Conservation (phyloP, 1,284 basidiomycete genomes). For the Ganoderma multipileum region DNA sequence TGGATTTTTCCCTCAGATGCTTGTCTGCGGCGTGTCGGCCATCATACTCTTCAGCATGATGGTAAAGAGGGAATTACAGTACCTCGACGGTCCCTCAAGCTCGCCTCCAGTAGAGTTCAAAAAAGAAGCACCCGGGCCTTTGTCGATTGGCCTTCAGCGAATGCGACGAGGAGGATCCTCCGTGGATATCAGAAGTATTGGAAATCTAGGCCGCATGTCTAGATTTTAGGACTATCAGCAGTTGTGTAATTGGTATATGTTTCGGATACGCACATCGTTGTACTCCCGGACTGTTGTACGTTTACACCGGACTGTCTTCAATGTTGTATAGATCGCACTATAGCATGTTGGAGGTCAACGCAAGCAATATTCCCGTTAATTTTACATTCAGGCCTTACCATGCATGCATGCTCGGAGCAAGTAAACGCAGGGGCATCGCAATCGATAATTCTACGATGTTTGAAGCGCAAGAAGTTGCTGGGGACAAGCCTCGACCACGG, state of each 20-base stretch:
- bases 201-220: slow-evolving; percentile 4
- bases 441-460: background rate
- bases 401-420: background rate
- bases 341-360: background rate
- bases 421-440: background rate
- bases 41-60: slow-evolving; percentile 51
- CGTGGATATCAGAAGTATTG: slow-evolving; percentile 26
- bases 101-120: background rate
- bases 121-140: slow-evolving; percentile 32
- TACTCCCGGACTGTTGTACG: background rate
- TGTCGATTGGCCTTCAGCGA: slow-evolving; percentile 33
- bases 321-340: background rate
- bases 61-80: slow-evolving; percentile 49
- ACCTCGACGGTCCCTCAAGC: slow-evolving; percentile 10
- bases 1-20: slow-evolving; percentile 65
- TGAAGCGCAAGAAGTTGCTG: no score
- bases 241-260: background rate
- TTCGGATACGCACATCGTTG: background rate
- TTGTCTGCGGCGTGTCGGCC: slow-evolving; percentile 49
- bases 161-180: slow-evolving; percentile 32
- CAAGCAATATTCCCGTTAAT: background rate
- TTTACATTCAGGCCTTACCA: background rate
- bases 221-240: background rate
- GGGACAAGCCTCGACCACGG: no score
- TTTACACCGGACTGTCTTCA: background rate